Percentiles rank a stretch among this genome's conserved stretches.
phyloP scores from a whole-genome alignment of 306 rosid species.

The Prunus armeniaca region DNA sequence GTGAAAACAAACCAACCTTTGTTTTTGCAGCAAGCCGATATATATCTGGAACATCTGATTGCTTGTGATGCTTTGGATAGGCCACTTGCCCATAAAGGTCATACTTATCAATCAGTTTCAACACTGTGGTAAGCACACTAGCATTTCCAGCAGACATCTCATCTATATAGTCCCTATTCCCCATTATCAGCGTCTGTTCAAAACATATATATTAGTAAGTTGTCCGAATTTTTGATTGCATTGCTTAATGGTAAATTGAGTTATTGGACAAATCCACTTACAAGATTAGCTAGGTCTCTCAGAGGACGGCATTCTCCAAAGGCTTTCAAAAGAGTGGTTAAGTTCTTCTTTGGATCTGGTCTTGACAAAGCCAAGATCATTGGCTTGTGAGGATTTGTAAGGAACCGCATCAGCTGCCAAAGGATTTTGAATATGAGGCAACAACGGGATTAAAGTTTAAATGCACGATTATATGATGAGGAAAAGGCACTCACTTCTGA shows the following conservation, averaged over 20 bases:
- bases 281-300: constrained; percentile 85
- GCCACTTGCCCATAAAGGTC: constrained; percentile 91
- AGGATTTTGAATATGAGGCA: constrained; percentile 14
- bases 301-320: constrained; percentile 85
- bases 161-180: constrained; percentile 80
- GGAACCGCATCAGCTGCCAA: constrained; percentile 77
- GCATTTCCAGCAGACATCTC: constrained; percentile 83
- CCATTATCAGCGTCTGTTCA: constrained; percentile 75
- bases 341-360: constrained; percentile 87
- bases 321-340: constrained; percentile 83
- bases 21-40: constrained; percentile 81
- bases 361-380: constrained; percentile 87
- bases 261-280: constrained; percentile 33
- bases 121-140: constrained; percentile 67
- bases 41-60: constrained; percentile 89
- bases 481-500: constrained; percentile 61
- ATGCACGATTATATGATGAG: not conserved
- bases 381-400: constrained; percentile 87
- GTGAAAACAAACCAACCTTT: constrained; percentile 47
- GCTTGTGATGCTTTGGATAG: constrained; percentile 90
- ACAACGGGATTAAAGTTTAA: not conserved
- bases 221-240: not conserved
- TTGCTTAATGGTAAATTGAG: constrained; percentile 1
- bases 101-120: constrained; percentile 81
- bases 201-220: constrained; percentile 28